A percentile compares a stretch with the other conserved stretches of the same genome.
Conservation (phyloP, 2,329 filamentous ascomycete species). For the Anisogramma anomala region DNA sequence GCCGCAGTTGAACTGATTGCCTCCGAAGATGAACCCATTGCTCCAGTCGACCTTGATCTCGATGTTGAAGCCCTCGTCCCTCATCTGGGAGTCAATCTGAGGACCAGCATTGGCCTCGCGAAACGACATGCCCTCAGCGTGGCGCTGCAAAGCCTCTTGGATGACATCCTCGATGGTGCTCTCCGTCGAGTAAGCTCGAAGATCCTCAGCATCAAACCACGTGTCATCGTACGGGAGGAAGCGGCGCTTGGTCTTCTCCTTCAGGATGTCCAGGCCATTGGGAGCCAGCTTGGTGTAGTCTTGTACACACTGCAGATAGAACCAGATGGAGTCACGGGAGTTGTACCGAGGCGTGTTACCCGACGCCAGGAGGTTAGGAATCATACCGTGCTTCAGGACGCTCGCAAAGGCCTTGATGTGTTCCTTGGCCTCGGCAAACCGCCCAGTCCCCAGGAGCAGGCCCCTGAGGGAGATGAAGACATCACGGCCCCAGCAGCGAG, state of each 20-base stretch:
- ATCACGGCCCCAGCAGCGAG: constrained; percentile 92
- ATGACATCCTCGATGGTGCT: constrained; percentile 82
- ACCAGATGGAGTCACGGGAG: constrained; percentile 93
- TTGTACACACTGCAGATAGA: constrained; percentile 91
- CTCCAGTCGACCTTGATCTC: constrained; percentile 85
- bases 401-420: constrained; percentile 93
- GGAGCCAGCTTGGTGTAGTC: constrained; percentile 80
- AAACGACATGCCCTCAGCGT: constrained; percentile 84
- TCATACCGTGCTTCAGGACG: constrained; percentile 96
- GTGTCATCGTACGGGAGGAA: constrained; percentile 95
- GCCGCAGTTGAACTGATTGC: constrained; percentile 88
- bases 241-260: constrained; percentile 66
- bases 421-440: constrained; percentile 79
- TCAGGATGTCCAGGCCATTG: constrained; percentile 59
- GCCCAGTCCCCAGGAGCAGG: constrained; percentile 79
- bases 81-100: constrained; percentile 85
- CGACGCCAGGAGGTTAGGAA: constrained; percentile 82
- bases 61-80: constrained; percentile 80
- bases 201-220: constrained; percentile 75
- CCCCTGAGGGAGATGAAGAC: constrained; percentile 93
- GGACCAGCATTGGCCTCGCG: constrained; percentile 89
- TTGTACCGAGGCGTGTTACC: constrained; percentile 87
- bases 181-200: constrained; percentile 71
- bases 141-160: constrained; percentile 84
- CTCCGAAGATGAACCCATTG: constrained; percentile 84